A percentile compares a stretch with the other conserved stretches of the same genome.
Evolutionary conservation across 495 filamentous ascomycete species (phyloP).

Genomic region (Tuber borchii): DNA sequence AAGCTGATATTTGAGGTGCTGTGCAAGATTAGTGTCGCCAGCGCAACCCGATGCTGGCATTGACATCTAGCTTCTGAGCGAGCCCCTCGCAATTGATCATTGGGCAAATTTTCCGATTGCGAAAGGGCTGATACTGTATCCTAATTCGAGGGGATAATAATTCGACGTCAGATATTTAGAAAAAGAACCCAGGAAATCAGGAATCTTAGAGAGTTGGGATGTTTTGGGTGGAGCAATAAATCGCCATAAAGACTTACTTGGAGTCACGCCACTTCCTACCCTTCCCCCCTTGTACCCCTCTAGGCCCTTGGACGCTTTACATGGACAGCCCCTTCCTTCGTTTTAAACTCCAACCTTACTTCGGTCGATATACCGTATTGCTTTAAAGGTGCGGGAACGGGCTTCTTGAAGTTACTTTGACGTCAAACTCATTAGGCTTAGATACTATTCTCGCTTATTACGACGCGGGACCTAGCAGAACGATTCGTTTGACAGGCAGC

Average conservation of each 20-base stretch:
- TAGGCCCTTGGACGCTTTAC: slow-evolving; percentile 10
- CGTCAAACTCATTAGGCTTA: slow-evolving; percentile 21
- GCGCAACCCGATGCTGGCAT: background rate
- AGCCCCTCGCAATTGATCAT: background rate
- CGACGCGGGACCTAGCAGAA: slow-evolving; percentile 35
- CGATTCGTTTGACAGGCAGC: slow-evolving; percentile 33
- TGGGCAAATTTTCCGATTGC: background rate
- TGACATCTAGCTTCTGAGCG: background rate
- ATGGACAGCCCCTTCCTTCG: slow-evolving; percentile 1
- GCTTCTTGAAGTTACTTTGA: slow-evolving; percentile 26
- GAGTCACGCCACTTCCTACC: slow-evolving; percentile 31
- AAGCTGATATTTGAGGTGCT: background rate
- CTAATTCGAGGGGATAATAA: background rate
- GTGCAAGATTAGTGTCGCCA: background rate
- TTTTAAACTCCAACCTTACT: background rate
- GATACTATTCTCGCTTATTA: slow-evolving; percentile 36
- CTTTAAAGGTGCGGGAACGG: slow-evolving; percentile 34
- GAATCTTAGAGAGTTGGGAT: slow-evolving; percentile 28
- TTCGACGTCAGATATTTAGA: slow-evolving; percentile 1
- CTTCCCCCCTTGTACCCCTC: slow-evolving; percentile 33
- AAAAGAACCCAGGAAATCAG: slow-evolving; percentile 20
- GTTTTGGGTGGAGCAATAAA: slow-evolving; percentile 33
- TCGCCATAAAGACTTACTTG: slow-evolving; percentile 36
- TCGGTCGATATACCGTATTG: slow-evolving; percentile 14
- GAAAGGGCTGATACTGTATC: background rate